Conservation (phyloP, 2,329 filamentous ascomycete species). For the Penicillium vulpinum region DNA sequence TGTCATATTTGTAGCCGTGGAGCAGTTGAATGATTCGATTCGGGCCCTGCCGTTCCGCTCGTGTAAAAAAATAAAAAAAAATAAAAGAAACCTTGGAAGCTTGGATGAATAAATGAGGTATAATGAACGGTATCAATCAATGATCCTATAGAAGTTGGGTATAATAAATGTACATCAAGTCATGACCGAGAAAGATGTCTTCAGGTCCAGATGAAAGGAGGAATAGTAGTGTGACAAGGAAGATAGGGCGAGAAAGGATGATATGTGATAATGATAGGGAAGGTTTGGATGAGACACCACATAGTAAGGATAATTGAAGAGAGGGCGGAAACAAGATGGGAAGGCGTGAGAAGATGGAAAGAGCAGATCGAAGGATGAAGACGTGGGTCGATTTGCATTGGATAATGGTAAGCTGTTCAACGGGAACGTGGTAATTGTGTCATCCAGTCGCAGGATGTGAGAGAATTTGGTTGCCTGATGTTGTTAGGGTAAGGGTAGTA, state of each 20-base stretch:
- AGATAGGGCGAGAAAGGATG: neutral
- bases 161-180: conserved; percentile 28
- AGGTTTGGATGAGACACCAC: neutral
- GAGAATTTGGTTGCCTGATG: neutral
- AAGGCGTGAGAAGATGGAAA: neutral
- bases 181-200: conserved; percentile 11
- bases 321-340: neutral
- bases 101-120: neutral
- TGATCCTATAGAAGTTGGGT: conserved; percentile 17
- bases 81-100: neutral
- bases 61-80: neutral
- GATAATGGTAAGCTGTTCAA: neutral
- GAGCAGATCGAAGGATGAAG: neutral
- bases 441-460: neutral
- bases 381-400: neutral
- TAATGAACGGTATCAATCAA: neutral
- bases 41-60: neutral
- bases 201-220: neutral
- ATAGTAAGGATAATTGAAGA: neutral
- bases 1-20: neutral
- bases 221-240: neutral
- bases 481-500: neutral
- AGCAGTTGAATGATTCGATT: neutral
- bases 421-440: neutral
- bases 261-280: neutral